Evolutionary conservation across 179 eudicot species (phyloP).

Genomic region (Beta lomatogona): DNA sequence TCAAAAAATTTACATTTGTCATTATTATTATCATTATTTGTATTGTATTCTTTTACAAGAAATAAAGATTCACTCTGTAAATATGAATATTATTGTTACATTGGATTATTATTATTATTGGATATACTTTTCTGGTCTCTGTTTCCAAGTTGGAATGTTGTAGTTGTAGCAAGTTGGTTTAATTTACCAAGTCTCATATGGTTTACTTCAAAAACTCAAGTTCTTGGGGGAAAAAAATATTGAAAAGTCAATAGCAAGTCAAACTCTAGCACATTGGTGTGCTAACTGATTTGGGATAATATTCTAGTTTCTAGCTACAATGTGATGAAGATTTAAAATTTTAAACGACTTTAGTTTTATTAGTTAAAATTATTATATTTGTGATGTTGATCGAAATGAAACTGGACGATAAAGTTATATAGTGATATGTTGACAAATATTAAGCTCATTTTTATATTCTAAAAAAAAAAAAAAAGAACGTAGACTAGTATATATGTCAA

Average conservation of each 20-base stretch:
- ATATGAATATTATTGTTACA: neutral
- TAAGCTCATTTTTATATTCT: too few species aligned
- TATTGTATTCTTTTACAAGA: slow-evolving; percentile 19
- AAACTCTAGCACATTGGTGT: slow-evolving; percentile 15
- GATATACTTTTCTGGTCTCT: neutral
- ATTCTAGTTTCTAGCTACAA: slow-evolving; percentile 10
- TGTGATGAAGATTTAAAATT: neutral
- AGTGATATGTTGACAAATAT: too few species aligned
- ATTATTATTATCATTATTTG: slow-evolving; percentile 1
- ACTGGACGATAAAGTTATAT: too few species aligned
- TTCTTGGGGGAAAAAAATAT: neutral
- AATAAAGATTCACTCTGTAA: neutral
- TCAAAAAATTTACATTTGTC: neutral
- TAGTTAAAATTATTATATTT: neutral
- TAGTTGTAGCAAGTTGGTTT: neutral
- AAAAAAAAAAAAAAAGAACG: too few species aligned
- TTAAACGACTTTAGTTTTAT: neutral
- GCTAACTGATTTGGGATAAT: neutral
- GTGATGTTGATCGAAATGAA: neutral
- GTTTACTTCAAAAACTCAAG: neutral
- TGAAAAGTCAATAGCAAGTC: slow-evolving; percentile 17
- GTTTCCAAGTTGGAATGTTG: neutral
- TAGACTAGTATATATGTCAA: too few species aligned
- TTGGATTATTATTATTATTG: slow-evolving; percentile 1
- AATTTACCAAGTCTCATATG: neutral